Evolutionary conservation across 2,329 filamentous ascomycete species (phyloP), one percentile per base, ranked within the genome.

Genomic region (Pyricularia pennisetigena): DNA sequence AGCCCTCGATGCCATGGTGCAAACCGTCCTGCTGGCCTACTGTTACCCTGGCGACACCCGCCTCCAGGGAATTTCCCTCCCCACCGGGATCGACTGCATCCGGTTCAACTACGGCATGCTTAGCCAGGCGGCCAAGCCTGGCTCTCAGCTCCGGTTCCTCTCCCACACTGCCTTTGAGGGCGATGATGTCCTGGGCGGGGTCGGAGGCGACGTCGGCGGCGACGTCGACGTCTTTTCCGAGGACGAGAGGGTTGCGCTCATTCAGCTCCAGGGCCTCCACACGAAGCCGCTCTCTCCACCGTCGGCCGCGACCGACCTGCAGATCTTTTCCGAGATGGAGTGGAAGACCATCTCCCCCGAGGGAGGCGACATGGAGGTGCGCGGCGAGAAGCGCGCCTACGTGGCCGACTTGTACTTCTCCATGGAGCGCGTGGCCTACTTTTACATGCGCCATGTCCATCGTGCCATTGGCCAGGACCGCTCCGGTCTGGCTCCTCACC

Each of bases 1-100:
- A 0, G 70, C 73, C 2, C 71, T 81, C 0, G 79, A 80, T 61
- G 72, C 72, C 0, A 75, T 76, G 2, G 74, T 81, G 68, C 79
- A 81, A 68, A 70, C 75, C 8, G 69, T 75, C 9, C 72, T 80
- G 7, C 70, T 74, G 1, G 77, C 78, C 2, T 75, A 73, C 65
- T 74, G 73, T 7, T 75, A 71, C 30, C 79, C 79, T 0, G 74
- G 73, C 0, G 76, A 78, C 49, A 76, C 74, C 2, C 71, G 70
- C 5, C 72, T 81, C 5, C 75, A 74, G 72, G 69, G 74, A 0
- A 70, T 76, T 2, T 74, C 76, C 65, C 69, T 80, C 3, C 77
- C 77, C 5, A 74, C 72, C 0, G 14, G 35, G n/a, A 49, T 72
- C 12, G 67, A 68, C 26, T 65, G 72, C 49, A 70, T 64, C 12